These are phyloP conservation scores for Ettlia oleoabundans DNA, from an alignment of 139 green algal genomes.

Conservation along the genomic window DNA sequence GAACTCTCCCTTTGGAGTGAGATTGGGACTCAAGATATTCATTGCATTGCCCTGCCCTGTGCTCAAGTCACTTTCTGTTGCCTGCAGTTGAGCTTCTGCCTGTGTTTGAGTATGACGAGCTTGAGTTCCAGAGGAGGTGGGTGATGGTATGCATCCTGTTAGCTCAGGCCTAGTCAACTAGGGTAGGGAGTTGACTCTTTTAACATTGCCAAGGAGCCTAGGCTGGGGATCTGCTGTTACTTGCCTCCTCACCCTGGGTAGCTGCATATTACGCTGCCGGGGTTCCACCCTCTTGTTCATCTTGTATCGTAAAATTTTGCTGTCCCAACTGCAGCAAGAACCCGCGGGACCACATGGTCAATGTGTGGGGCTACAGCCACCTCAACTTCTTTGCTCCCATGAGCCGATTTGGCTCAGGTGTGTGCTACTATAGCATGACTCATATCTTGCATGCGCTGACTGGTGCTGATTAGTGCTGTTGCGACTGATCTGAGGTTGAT, in stretches of 20 bases:
- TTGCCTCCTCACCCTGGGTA: too few relatives aligned
- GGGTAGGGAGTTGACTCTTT: too few relatives aligned
- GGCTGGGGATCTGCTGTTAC: too few relatives aligned
- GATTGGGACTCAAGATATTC: too few relatives aligned
- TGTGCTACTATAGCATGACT: not conserved
- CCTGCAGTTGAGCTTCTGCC: conserved; percentile 89
- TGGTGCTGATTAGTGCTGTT: too few relatives aligned
- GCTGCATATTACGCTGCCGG: not conserved
- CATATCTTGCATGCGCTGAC: not conserved
- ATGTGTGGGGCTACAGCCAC: conserved; percentile 95
- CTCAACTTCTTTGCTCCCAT: conserved; percentile 91
- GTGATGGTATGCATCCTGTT: not conserved
- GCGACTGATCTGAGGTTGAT: too few relatives aligned
- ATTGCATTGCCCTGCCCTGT: too few relatives aligned
- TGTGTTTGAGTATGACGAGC: conserved; percentile 95
- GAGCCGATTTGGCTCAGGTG: conserved; percentile 66
- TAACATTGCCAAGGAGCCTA: too few relatives aligned
- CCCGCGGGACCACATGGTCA: conserved; percentile 84
- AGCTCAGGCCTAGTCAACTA: not conserved
- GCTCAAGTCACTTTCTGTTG: not conserved
- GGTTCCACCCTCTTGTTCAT: not conserved
- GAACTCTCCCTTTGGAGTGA: too few relatives aligned
- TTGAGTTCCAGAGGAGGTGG: conserved; percentile 85
- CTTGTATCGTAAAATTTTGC: too few relatives aligned
- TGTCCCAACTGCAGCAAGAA: conserved; percentile 70